phyloP scores from a whole-genome alignment of 805 yeast species.

The Candida maltosa region DNA sequence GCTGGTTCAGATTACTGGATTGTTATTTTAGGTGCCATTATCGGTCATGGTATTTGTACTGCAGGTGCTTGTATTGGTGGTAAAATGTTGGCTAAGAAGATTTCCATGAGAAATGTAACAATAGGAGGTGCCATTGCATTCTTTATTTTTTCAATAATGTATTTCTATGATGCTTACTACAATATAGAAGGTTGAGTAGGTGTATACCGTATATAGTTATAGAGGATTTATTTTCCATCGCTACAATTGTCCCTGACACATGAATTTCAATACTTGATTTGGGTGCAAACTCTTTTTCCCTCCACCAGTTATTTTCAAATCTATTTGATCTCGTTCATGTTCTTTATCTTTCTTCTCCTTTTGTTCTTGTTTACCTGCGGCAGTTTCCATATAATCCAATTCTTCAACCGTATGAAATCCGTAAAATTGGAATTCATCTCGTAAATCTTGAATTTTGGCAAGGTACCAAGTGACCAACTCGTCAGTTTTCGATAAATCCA shows the following conservation, averaged over 20 bases:
- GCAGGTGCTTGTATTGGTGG: constrained; percentile 93
- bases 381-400: constrained; percentile 24
- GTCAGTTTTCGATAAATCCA: constrained; percentile 31
- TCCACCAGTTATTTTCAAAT: constrained; percentile 21
- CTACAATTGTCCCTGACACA: constrained; percentile 33
- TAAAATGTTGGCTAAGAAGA: constrained; percentile 79
- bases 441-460: constrained; percentile 47
- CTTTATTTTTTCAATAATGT: constrained; percentile 75
- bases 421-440: constrained; percentile 56
- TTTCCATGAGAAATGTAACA: constrained; percentile 89
- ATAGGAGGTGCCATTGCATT: constrained; percentile 88
- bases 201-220: background rate
- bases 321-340: constrained; percentile 21
- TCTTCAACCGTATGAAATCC: constrained; percentile 60
- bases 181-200: constrained; percentile 13
- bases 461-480: constrained; percentile 71
- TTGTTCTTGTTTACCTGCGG: constrained; percentile 28
- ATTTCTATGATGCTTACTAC: constrained; percentile 64
- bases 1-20: constrained; percentile 92
- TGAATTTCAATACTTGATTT: constrained; percentile 35
- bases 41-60: constrained; percentile 89
- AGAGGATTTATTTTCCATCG: background rate
- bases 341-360: constrained; percentile 18
- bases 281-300: constrained; percentile 27
- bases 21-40: constrained; percentile 82